Evolutionary conservation across 257 asterid species (phyloP).

Genomic region (Nicotiana obtusifolia): DNA sequence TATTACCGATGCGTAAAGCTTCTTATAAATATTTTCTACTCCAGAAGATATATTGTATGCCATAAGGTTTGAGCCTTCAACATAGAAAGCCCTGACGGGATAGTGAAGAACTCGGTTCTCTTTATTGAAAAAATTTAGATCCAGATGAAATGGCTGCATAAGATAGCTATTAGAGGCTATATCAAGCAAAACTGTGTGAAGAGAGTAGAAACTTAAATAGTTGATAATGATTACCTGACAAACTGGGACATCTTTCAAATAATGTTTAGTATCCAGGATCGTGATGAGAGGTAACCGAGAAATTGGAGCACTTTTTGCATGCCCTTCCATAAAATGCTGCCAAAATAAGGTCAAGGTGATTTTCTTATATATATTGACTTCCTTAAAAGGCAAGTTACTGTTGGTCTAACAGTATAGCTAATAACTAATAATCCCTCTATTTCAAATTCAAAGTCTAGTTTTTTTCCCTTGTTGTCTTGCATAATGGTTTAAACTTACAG

Average conservation of each 20-base stretch:
- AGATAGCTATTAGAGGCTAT: constrained; percentile 24
- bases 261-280: constrained; percentile 62
- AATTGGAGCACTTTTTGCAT: constrained; percentile 95
- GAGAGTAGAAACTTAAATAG: neutral
- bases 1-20: constrained; percentile 80
- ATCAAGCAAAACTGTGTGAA: constrained; percentile 12
- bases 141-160: constrained; percentile 93
- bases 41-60: constrained; percentile 93
- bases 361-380: neutral
- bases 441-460: neutral
- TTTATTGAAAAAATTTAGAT: constrained; percentile 85
- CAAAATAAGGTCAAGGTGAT: neutral
- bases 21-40: constrained; percentile 77
- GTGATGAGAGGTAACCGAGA: constrained; percentile 87
- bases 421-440: neutral
- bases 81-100: constrained; percentile 92
- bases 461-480: neutral
- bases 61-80: constrained; percentile 89
- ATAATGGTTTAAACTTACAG: neutral
- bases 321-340: constrained; percentile 99
- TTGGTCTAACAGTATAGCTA: neutral
- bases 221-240: constrained; percentile 57
- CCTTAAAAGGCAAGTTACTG: neutral
- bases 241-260: constrained; percentile 73
- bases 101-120: constrained; percentile 88